Base-by-base conservation (phyloP, 2,329 filamentous ascomycete species). In the Pestalotiopsis sp. region DNA sequence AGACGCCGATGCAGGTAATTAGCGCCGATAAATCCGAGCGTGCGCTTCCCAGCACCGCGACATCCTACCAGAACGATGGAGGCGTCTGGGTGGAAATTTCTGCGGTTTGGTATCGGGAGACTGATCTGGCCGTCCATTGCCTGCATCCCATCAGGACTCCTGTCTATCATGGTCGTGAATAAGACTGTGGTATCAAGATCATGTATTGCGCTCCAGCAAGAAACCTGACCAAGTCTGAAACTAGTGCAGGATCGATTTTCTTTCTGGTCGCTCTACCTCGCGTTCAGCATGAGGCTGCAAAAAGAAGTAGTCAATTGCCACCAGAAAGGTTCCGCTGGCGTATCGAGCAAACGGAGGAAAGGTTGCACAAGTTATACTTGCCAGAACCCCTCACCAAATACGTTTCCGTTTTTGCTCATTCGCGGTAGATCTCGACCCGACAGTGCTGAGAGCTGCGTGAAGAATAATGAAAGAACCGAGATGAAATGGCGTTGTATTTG, bases 61-160 rank as follows among this genome's bases (percentile, higher is more conserved):
- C 92, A 90, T 27, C 92, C 92, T 31, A 93, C 86, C 58, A 94
- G 82, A 25, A 93, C 88, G 67, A 94, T 88, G 1, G 91, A 92
- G 11, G 90, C 89, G 78, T 91, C 86, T 1, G 83, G 78, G 20
- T 85, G 81, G 74, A 91, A 92, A 68, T 78, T 68, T 66, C 81
- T 80, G 70, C 77, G 74, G 69, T 83, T 83, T 57, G 77, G 78
- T 25, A 63, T 17, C 23, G 65, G 41, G 11, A 62, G 66, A 17
- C 36, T 38, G 13, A 25, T 11, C 52, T 58, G 25, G 23, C 58
- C 31, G 36, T 67, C 23, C 36, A 23, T 25, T 13, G 23, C 39
- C 17, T 27, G 27, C 12, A 38, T 27, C 31, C 38, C 31, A 4
- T 20, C 59, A 62, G 27, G 36, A 39, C 59, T 36, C 36, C 59